Conservation (phyloP, 2,329 filamentous ascomycete genomes). For the Pseudogymnoascus sp. region DNA sequence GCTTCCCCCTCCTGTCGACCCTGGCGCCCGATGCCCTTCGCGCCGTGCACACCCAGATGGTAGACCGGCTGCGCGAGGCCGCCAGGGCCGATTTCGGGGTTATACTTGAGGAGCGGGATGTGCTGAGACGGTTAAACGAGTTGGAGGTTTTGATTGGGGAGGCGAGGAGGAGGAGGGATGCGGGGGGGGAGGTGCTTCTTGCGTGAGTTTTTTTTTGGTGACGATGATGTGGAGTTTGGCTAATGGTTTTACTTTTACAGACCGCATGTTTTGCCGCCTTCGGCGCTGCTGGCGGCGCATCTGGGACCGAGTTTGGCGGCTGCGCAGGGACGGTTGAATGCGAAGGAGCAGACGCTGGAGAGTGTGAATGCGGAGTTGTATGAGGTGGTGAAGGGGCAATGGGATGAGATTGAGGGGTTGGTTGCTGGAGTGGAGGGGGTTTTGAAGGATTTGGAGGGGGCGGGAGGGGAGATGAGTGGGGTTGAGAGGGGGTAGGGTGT, state of each 20-base stretch:
- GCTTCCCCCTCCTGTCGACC: conserved; percentile 52
- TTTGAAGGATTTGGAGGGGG: conserved; percentile 46
- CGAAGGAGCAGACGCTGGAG: conserved; percentile 48
- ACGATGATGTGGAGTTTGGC: conserved; percentile 20
- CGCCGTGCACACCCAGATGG: conserved; percentile 51
- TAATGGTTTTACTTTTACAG: conserved; percentile 24
- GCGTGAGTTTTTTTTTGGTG: background rate
- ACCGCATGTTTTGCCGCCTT: conserved; percentile 49
- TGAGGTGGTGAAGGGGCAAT: conserved; percentile 44
- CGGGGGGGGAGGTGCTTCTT: conserved; percentile 8
- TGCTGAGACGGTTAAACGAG: conserved; percentile 51
- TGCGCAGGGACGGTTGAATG: conserved; percentile 50
- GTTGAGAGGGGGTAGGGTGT: conserved; percentile 4
- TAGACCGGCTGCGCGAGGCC: conserved; percentile 44
- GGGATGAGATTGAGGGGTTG: conserved; percentile 45
- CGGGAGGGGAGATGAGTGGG: conserved; percentile 21
- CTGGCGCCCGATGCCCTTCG: conserved; percentile 43
- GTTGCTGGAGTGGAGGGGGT: conserved; percentile 42
- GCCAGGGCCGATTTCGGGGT: conserved; percentile 51
- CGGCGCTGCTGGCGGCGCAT: conserved; percentile 46
- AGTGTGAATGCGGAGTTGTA: conserved; percentile 48
- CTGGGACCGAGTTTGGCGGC: conserved; percentile 43
- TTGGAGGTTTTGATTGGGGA: conserved; percentile 48
- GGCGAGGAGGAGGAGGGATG: conserved; percentile 30
- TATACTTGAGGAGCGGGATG: conserved; percentile 43